Evolutionary conservation across 2,329 filamentous ascomycete genomes (phyloP).

Genomic region (Periconia sp.): DNA sequence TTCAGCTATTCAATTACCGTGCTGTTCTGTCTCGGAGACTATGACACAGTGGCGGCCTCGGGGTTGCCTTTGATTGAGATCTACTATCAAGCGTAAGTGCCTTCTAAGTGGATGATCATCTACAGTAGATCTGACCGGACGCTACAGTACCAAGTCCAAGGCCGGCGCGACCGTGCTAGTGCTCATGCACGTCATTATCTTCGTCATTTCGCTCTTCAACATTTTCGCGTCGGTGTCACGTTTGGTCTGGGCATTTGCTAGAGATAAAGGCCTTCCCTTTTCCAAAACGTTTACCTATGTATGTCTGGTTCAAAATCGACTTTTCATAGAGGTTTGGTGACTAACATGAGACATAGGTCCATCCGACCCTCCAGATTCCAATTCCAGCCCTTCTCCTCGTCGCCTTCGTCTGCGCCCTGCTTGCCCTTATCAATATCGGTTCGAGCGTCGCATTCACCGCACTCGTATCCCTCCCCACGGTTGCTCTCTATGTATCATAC

Average conservation of each 20-base stretch:
- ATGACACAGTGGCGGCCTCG: background rate
- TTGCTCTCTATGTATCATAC: constrained; percentile 42
- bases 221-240: constrained; percentile 56
- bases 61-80: background rate
- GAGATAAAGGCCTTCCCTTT: constrained; percentile 54
- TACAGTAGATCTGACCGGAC: background rate
- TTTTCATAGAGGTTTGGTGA: background rate
- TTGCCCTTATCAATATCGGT: constrained; percentile 39
- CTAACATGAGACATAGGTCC: constrained; percentile 18
- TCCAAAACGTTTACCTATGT: constrained; percentile 40
- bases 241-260: constrained; percentile 57
- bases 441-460: constrained; percentile 45
- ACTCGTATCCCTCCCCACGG: constrained; percentile 37
- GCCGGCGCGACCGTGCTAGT: constrained; percentile 50
- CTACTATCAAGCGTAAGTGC: background rate
- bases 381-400: constrained; percentile 31
- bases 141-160: constrained; percentile 43
- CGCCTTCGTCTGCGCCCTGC: constrained; percentile 35
- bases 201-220: constrained; percentile 49
- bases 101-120: background rate
- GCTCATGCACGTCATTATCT: constrained; percentile 45
- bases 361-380: constrained; percentile 33
- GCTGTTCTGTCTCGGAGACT: constrained; percentile 51
- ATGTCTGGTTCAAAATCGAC: no score
- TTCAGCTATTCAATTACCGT: constrained; percentile 52